A percentile compares a stretch with the other conserved stretches of the same genome.
Conservation (phyloP, 2,329 filamentous ascomycete species). For the Daldinia eschscholtzii region DNA sequence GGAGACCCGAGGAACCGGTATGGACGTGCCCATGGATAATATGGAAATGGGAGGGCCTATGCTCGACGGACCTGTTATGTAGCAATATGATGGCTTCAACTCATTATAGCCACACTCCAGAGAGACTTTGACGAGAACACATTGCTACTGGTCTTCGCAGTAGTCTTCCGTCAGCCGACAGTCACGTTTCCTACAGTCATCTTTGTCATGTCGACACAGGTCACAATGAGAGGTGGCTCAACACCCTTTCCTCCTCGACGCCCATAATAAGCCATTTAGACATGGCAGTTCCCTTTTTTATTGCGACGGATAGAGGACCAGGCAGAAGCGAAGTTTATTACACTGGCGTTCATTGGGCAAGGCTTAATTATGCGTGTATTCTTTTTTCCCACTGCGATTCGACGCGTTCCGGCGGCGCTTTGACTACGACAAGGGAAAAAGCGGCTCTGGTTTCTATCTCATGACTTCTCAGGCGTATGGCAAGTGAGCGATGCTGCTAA, state of each 20-base stretch:
- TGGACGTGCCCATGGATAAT: constrained; percentile 57
- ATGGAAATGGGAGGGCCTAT: constrained; percentile 56
- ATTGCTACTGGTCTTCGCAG: background rate
- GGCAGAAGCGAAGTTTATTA: constrained; percentile 25
- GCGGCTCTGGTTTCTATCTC: constrained; percentile 25
- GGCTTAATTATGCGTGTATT: constrained; percentile 31
- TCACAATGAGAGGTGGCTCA: constrained; percentile 1
- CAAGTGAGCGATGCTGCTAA: constrained; percentile 38
- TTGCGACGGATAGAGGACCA: constrained; percentile 16
- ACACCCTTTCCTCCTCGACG: background rate
- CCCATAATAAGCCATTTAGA: constrained; percentile 18
- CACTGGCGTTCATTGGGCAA: constrained; percentile 35
- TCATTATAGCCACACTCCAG: background rate
- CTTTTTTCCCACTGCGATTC: constrained; percentile 28
- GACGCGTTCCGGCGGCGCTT: constrained; percentile 31
- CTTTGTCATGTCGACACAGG: background rate
- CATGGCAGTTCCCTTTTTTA: constrained; percentile 7
- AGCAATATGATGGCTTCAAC: constrained; percentile 27
- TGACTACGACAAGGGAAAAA: constrained; percentile 22
- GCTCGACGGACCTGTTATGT: constrained; percentile 55
- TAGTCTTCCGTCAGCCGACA: background rate
- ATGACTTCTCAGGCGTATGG: constrained; percentile 37
- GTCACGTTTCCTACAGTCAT: background rate
- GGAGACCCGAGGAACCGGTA: constrained; percentile 53
- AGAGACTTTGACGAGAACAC: background rate